A percentile compares a stretch with the other conserved stretches of the same genome.
Evolutionary conservation across 83 land plant genomes (phyloP).

Genomic region (Picea abies): DNA sequence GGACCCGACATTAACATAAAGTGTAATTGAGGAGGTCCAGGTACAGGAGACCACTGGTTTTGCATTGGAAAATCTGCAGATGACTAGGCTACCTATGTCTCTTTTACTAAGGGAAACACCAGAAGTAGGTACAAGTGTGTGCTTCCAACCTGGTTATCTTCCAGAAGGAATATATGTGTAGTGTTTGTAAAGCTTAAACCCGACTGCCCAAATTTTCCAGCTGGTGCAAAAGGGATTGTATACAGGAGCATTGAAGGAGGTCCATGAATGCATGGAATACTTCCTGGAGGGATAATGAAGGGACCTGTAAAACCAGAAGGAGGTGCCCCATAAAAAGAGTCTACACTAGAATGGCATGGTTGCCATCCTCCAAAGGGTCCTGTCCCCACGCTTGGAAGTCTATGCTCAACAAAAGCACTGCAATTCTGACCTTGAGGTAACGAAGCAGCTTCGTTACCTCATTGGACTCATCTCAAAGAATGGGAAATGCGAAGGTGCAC

Average conservation of each 20-base stretch:
- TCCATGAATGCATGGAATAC: slow-evolving; percentile 69
- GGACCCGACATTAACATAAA: no score
- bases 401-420: slow-evolving; percentile 27
- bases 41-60: no score
- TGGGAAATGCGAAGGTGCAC: slow-evolving; percentile 67
- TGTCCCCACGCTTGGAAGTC: slow-evolving; percentile 29
- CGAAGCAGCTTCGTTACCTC: no score
- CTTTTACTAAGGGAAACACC: not conserved
- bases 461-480: slow-evolving; percentile 79
- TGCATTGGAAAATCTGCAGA: no score
- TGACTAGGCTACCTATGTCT: no score
- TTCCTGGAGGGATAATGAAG: slow-evolving; percentile 16
- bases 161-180: slow-evolving; percentile 81
- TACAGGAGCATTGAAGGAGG: slow-evolving; percentile 49
- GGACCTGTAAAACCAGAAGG: slow-evolving; percentile 76
- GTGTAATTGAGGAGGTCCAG: no score
- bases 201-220: slow-evolving; percentile 87
- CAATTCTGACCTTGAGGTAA: no score
- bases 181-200: slow-evolving; percentile 46
- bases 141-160: slow-evolving; percentile 96
- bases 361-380: slow-evolving; percentile 75
- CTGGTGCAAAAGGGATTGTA: slow-evolving; percentile 16
- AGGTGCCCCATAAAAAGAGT: slow-evolving; percentile 83
- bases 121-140: slow-evolving; percentile 61
- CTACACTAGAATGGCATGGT: slow-evolving; percentile 68